Conservation (phyloP, 495 filamentous ascomycete genomes). For the Aspergillus sclerotiicarbonarius region DNA sequence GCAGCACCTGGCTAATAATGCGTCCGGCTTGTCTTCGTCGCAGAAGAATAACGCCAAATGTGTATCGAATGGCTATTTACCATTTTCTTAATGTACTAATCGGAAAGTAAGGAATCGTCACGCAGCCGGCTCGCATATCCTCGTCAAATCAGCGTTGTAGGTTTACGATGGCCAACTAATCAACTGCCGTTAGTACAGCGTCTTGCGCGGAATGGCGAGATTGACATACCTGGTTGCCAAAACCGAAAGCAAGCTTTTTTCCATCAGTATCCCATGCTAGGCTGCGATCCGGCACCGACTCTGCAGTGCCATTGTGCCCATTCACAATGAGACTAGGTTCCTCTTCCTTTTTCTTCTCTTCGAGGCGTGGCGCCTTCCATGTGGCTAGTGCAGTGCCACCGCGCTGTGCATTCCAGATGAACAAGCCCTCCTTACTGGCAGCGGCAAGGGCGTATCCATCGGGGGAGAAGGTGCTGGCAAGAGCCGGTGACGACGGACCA, state of each 20-base stretch:
- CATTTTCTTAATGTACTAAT: slow-evolving; percentile 6
- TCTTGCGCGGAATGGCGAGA: not conserved
- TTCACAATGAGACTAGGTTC: slow-evolving; percentile 30
- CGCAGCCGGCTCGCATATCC: not conserved
- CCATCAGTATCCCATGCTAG: slow-evolving; percentile 77
- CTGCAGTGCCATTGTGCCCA: slow-evolving; percentile 40
- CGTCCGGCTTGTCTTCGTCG: not conserved
- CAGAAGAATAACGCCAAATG: not conserved
- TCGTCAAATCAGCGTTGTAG: slow-evolving; percentile 37
- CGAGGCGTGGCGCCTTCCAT: slow-evolving; percentile 48
- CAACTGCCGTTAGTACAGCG: slow-evolving; percentile 12
- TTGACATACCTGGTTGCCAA: slow-evolving; percentile 62
- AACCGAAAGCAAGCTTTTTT: slow-evolving; percentile 69
- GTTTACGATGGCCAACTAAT: slow-evolving; percentile 45
- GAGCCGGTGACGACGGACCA: slow-evolving; percentile 50
- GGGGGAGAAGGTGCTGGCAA: slow-evolving; percentile 66
- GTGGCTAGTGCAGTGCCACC: slow-evolving; percentile 62
- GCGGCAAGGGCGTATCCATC: slow-evolving; percentile 71
- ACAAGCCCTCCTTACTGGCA: slow-evolving; percentile 60
- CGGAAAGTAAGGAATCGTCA: slow-evolving; percentile 5
- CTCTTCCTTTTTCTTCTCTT: slow-evolving; percentile 31
- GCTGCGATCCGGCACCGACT: slow-evolving; percentile 43
- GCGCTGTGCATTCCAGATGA: slow-evolving; percentile 72
- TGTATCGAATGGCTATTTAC: not conserved
- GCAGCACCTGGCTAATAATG: not conserved